Evolutionary conservation across 2,329 filamentous ascomycete genomes (phyloP).

Genomic region (Parafenestella ontariensis): DNA sequence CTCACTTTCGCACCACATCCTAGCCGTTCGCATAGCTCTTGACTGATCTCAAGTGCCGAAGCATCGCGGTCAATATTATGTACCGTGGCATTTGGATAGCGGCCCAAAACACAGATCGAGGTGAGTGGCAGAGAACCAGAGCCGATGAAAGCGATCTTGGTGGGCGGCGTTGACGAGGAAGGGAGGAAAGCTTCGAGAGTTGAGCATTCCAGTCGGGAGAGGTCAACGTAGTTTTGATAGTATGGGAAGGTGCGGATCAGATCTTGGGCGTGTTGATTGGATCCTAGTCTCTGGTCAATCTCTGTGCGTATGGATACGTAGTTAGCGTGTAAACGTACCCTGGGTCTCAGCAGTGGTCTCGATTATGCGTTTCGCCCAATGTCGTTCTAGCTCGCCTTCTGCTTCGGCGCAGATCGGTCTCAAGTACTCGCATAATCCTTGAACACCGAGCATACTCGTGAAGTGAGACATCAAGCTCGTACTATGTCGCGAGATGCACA

Average conservation of each 20-base stretch:
- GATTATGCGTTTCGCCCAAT: slow-evolving; percentile 53
- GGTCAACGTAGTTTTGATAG: slow-evolving; percentile 57
- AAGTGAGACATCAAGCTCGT: slow-evolving; percentile 30
- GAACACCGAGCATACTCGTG: slow-evolving; percentile 41
- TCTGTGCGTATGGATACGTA: neutral
- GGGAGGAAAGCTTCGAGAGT: slow-evolving; percentile 49
- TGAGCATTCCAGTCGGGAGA: slow-evolving; percentile 56
- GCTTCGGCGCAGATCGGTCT: slow-evolving; percentile 53
- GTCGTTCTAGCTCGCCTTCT: slow-evolving; percentile 55
- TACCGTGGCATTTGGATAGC: slow-evolving; percentile 41
- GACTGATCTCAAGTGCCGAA: slow-evolving; percentile 46
- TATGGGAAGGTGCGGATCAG: slow-evolving; percentile 57
- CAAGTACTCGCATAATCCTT: slow-evolving; percentile 47
- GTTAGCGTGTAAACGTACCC: slow-evolving; percentile 5
- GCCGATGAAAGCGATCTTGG: slow-evolving; percentile 57
- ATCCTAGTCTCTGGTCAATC: neutral
- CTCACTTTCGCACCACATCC: slow-evolving; percentile 44
- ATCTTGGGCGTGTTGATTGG: slow-evolving; percentile 3
- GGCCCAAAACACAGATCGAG: slow-evolving; percentile 53
- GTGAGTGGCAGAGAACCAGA: slow-evolving; percentile 60
- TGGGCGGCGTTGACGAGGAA: slow-evolving; percentile 18
- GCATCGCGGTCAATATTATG: slow-evolving; percentile 54
- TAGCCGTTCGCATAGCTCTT: slow-evolving; percentile 39
- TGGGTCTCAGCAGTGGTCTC: neutral
- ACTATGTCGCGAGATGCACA: slow-evolving; percentile 43